Percentiles rank a stretch among this genome's conserved stretches.
Conservation (phyloP, 1,284 basidiomycete species). For the Xerocomus amazonicus region DNA sequence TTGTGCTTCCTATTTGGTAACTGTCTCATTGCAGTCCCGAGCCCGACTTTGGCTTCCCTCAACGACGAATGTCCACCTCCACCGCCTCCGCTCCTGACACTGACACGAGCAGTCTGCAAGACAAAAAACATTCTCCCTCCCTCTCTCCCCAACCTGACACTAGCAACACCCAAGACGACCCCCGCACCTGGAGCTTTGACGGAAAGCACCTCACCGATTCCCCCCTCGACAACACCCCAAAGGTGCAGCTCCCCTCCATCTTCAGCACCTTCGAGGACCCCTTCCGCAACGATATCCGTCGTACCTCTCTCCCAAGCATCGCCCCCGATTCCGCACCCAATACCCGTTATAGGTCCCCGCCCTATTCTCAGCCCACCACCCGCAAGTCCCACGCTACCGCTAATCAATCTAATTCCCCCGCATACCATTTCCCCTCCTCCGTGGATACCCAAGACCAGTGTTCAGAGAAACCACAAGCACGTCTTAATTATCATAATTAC, state of each 20-base stretch:
- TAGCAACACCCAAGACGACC: conserved; percentile 27
- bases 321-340: conserved; percentile 47
- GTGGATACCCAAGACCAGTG: conserved; percentile 36
- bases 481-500: conserved; percentile 41
- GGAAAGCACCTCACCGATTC: conserved; percentile 33
- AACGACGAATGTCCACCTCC: conserved; percentile 60
- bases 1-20: neutral
- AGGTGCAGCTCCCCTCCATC: conserved; percentile 70
- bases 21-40: conserved; percentile 31
- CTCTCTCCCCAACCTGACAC: conserved; percentile 48
- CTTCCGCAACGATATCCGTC: conserved; percentile 53
- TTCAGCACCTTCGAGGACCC: conserved; percentile 64
- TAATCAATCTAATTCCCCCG: conserved; percentile 45
- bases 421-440: conserved; percentile 60
- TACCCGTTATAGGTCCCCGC: conserved; percentile 40
- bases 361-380: conserved; percentile 44
- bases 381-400: conserved; percentile 44
- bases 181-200: conserved; percentile 36
- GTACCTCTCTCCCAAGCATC: conserved; percentile 61
- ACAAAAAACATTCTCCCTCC: conserved; percentile 53
- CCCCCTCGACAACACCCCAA: conserved; percentile 39
- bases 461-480: conserved; percentile 32
- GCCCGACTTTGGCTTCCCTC: conserved; percentile 47
- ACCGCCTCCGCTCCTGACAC: conserved; percentile 58
- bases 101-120: conserved; percentile 51